Percentiles rank a stretch among this genome's conserved stretches.
Evolutionary conservation across 305 asterid genomes (phyloP).

Genomic region (Fraxinus velutina): DNA sequence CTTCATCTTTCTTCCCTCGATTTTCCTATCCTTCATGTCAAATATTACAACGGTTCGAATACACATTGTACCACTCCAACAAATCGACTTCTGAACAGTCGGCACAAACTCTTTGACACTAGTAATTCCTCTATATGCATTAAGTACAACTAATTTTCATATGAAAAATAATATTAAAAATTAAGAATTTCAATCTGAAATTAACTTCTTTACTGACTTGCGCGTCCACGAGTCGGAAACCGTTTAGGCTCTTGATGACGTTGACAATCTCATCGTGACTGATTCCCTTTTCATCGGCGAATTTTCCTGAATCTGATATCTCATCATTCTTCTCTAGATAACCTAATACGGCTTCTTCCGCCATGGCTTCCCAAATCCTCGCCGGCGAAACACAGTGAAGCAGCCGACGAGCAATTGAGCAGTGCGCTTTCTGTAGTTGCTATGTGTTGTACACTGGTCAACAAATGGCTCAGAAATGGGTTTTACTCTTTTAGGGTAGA

Average conservation of each 20-base stretch:
- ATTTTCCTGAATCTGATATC: slow-evolving; percentile 67
- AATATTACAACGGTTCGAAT: background rate
- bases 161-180: background rate
- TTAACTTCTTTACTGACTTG: slow-evolving; percentile 36
- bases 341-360: slow-evolving; percentile 77
- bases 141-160: background rate
- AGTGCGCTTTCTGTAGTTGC: background rate
- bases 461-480: background rate
- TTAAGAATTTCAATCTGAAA: background rate
- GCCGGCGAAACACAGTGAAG: background rate
- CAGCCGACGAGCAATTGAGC: background rate
- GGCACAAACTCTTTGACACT: background rate
- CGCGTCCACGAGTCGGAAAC: slow-evolving; percentile 62
- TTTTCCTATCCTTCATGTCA: background rate
- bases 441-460: background rate
- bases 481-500: background rate
- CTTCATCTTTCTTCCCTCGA: background rate
- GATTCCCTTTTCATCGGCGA: slow-evolving; percentile 63
- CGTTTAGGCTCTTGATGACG: slow-evolving; percentile 71
- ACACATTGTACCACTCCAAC: background rate
- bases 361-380: slow-evolving; percentile 39
- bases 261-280: slow-evolving; percentile 81
- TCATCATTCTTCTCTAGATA: slow-evolving; percentile 53
- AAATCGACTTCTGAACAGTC: background rate
- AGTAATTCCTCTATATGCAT: background rate